Evolutionary conservation across 2,329 filamentous ascomycete genomes (phyloP).

Genomic region (Verticillium isaacii): DNA sequence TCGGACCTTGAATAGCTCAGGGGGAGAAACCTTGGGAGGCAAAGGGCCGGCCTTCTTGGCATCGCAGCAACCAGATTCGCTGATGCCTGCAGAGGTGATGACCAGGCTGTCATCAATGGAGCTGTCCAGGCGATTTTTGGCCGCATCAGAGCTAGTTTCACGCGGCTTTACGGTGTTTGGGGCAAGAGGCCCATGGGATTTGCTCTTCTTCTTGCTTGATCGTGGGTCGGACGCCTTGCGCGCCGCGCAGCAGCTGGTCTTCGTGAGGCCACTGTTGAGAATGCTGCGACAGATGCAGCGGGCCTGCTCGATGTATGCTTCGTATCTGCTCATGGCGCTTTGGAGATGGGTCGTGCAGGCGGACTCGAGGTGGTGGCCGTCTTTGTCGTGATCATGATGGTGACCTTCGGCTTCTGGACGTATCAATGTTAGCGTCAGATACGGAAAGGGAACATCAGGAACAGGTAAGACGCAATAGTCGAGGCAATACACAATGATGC

Average conservation of each 20-base stretch:
- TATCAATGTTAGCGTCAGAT: background rate
- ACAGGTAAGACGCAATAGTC: background rate
- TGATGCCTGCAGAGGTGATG: background rate
- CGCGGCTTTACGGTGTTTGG: background rate
- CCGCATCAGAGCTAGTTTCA: background rate
- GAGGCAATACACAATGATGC: background rate
- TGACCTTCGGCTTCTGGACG: slow-evolving; percentile 12
- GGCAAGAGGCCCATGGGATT: background rate
- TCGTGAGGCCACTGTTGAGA: slow-evolving; percentile 20
- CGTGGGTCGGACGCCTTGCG: background rate
- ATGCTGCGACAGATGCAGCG: slow-evolving; percentile 31
- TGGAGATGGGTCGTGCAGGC: slow-evolving; percentile 26
- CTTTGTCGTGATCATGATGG: slow-evolving; percentile 20
- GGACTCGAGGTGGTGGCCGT: slow-evolving; percentile 17
- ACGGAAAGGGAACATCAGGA: background rate
- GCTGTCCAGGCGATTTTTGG: background rate
- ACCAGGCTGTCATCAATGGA: background rate
- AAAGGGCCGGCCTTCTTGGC: background rate
- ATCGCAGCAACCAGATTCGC: slow-evolving; percentile 1
- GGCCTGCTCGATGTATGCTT: slow-evolving; percentile 27
- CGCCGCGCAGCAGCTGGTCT: slow-evolving; percentile 18
- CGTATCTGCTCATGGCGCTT: slow-evolving; percentile 27
- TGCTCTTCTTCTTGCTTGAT: slow-evolving; percentile 2
- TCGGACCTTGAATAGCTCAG: background rate
- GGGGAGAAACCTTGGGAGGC: background rate